These are phyloP conservation scores for Macrocybe gigantea DNA, from an alignment of 768 basidiomycete species.

Conservation along the genomic window DNA sequence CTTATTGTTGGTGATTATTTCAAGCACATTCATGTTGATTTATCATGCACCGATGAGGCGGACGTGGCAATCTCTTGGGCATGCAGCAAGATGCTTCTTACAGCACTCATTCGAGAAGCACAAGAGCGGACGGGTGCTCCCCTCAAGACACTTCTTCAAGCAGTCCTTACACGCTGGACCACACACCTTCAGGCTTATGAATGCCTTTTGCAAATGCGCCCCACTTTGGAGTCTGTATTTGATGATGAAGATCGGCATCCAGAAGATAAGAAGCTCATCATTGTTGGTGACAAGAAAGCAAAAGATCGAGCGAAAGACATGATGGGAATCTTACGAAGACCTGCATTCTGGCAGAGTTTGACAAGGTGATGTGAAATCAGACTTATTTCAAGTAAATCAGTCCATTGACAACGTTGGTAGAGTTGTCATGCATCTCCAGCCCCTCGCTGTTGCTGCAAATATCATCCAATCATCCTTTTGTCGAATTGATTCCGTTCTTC, in stretches of 20 bases:
- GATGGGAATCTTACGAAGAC: slow-evolving; percentile 17
- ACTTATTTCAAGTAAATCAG: slow-evolving; percentile 1
- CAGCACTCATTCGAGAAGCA: slow-evolving; percentile 3
- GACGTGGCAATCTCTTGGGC: slow-evolving; percentile 32
- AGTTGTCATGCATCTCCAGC: slow-evolving; percentile 20
- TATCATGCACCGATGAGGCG: slow-evolving; percentile 16
- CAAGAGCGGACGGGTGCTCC: slow-evolving; percentile 3
- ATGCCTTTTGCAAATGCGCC: slow-evolving; percentile 20
- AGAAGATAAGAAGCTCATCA: slow-evolving; percentile 8
- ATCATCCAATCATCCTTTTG: background rate
- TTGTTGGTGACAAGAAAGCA: slow-evolving; percentile 18
- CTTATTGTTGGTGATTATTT: slow-evolving; percentile 34
- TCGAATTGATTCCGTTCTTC: background rate
- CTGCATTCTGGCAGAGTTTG: slow-evolving; percentile 21
- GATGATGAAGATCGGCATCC: slow-evolving; percentile 10
- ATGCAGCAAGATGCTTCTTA: slow-evolving; percentile 15
- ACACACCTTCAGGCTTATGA: slow-evolving; percentile 27
- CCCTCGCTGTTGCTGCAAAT: slow-evolving; percentile 1
- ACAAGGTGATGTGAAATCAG: slow-evolving; percentile 16
- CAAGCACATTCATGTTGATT: slow-evolving; percentile 13
- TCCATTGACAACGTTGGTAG: slow-evolving; percentile 11
- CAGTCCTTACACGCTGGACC: slow-evolving; percentile 31
- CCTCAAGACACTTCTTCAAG: slow-evolving; percentile 17
- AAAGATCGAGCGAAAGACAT: slow-evolving; percentile 20
- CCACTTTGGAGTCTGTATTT: slow-evolving; percentile 12